Conservation (phyloP, 2,329 filamentous ascomycete genomes). For the Aureobasidium namibiae region DNA sequence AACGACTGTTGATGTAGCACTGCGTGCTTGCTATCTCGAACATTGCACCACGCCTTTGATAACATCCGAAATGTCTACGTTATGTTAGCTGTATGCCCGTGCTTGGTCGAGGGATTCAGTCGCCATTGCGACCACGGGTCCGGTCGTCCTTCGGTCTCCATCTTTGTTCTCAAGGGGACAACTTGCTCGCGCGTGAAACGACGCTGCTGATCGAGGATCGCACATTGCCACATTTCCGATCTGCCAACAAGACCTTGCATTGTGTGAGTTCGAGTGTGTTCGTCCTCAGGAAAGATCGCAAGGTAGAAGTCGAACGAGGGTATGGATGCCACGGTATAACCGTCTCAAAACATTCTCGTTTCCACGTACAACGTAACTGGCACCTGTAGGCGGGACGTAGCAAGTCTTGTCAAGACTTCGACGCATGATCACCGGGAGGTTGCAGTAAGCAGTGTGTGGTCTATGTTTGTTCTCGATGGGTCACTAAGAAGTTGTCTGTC, state of each 20-base stretch:
- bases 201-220: background rate
- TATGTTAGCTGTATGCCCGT: background rate
- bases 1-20: background rate
- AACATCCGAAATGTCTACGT: background rate
- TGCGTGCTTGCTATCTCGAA: background rate
- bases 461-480: background rate
- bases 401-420: background rate
- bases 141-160: conserved; percentile 5
- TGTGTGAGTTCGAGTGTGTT: background rate
- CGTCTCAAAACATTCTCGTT: background rate
- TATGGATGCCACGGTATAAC: background rate
- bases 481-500: background rate
- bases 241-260: background rate
- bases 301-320: background rate
- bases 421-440: background rate
- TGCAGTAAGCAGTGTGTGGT: background rate
- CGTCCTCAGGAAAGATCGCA: background rate
- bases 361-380: background rate
- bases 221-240: background rate
- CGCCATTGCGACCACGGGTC: background rate
- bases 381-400: background rate
- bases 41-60: background rate
- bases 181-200: background rate
- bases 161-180: background rate
- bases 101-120: background rate